A percentile compares a stretch with the other conserved stretches of the same genome.
These are phyloP conservation scores for Fraxinus americana DNA, from an alignment of 257 asterid genomes.

Conservation along the genomic window DNA sequence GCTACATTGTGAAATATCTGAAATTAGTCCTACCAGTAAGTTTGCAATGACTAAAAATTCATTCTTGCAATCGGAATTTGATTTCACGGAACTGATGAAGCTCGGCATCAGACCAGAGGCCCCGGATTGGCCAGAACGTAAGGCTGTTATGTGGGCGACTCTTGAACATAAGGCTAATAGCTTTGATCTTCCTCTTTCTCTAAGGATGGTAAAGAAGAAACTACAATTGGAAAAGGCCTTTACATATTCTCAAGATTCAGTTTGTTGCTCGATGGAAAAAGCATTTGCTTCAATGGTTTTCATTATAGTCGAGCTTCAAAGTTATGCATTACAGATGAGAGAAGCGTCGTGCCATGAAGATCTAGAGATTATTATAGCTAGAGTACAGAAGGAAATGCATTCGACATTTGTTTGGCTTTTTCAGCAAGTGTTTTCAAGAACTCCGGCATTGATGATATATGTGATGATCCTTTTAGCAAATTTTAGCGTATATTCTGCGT, in stretches of 20 bases:
- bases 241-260: slow-evolving; percentile 30
- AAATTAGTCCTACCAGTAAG: slow-evolving; percentile 22
- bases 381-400: slow-evolving; percentile 71
- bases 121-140: slow-evolving; percentile 69
- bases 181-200: slow-evolving; percentile 69
- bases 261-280: slow-evolving; percentile 52
- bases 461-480: slow-evolving; percentile 74
- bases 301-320: slow-evolving; percentile 73
- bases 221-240: slow-evolving; percentile 44
- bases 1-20: slow-evolving; percentile 36
- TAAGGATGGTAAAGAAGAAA: slow-evolving; percentile 81
- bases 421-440: slow-evolving; percentile 72
- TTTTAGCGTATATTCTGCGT: slow-evolving; percentile 56
- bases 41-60: slow-evolving; percentile 30
- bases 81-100: slow-evolving; percentile 74
- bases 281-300: slow-evolving; percentile 78
- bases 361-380: slow-evolving; percentile 42
- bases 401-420: slow-evolving; percentile 78
- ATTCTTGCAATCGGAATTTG: slow-evolving; percentile 46
- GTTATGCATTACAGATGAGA: slow-evolving; percentile 66
- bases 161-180: slow-evolving; percentile 78
- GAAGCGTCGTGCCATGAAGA: slow-evolving; percentile 63
- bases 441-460: slow-evolving; percentile 73
- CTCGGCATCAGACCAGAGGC: slow-evolving; percentile 78
- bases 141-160: slow-evolving; percentile 43